A percentile compares a stretch with the other conserved stretches of the same genome.
These are phyloP conservation scores for Beta macrorhiza DNA, from an alignment of 179 eudicot species.

Conservation along the genomic window DNA sequence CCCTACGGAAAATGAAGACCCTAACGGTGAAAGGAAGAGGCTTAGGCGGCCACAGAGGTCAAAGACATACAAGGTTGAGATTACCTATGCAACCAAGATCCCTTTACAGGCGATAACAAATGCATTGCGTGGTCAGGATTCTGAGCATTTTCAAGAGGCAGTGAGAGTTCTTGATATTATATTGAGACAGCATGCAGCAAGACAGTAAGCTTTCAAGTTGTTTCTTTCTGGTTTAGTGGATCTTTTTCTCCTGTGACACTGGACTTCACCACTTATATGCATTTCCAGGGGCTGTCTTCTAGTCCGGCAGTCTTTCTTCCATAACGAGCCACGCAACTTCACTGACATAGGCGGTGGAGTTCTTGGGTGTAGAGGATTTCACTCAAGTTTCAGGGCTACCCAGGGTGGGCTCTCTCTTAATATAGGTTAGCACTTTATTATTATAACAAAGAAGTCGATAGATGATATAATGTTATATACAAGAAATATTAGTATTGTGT, in stretches of 20 bases:
- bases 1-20: constrained; percentile 46
- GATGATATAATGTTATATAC: neutral
- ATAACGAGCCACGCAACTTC: constrained; percentile 60
- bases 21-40: constrained; percentile 52
- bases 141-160: constrained; percentile 74
- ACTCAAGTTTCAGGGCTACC: constrained; percentile 80
- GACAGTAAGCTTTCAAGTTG: constrained; percentile 42
- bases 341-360: constrained; percentile 81
- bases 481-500: neutral
- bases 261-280: neutral
- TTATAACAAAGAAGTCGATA: neutral
- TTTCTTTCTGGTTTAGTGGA: neutral
- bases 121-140: constrained; percentile 63
- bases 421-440: constrained; percentile 43
- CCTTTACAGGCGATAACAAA: constrained; percentile 37
- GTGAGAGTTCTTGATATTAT: constrained; percentile 70
- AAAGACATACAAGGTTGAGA: constrained; percentile 31
- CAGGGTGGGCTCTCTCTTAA: constrained; percentile 87
- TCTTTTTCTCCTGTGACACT: neutral
- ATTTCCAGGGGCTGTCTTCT: constrained; percentile 74
- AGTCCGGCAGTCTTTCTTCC: constrained; percentile 77
- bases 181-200: constrained; percentile 73
- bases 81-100: constrained; percentile 34
- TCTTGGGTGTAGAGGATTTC: constrained; percentile 88
- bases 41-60: constrained; percentile 44